A percentile compares a stretch with the other conserved stretches of the same genome.
Conservation (phyloP, 345 rosid species). For the Draba incana region DNA sequence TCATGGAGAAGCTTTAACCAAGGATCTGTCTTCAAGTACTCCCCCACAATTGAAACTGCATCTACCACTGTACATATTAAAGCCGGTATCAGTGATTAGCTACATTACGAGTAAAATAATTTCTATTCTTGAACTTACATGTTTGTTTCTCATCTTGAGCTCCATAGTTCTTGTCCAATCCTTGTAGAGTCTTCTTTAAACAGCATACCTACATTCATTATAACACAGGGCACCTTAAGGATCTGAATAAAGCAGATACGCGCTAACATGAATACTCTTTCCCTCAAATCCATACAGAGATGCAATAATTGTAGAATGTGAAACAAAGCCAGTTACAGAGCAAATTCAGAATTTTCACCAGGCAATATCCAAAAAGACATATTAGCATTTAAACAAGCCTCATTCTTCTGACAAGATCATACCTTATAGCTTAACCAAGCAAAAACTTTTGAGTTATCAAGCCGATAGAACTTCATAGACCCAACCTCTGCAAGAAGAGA, state of each 20-base stretch:
- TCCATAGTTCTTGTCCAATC: constrained; percentile 73
- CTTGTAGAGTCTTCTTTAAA: constrained; percentile 56
- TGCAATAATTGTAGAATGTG: constrained; percentile 6
- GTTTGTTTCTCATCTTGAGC: constrained; percentile 76
- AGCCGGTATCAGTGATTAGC: constrained; percentile 27
- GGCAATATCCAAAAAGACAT: background rate
- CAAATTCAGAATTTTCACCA: background rate
- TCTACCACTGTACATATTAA: constrained; percentile 57
- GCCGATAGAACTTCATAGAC: constrained; percentile 74
- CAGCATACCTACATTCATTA: constrained; percentile 51
- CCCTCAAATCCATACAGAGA: background rate
- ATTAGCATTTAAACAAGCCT: background rate
- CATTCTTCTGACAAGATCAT: constrained; percentile 31
- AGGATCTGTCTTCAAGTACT: constrained; percentile 76
- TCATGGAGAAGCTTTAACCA: constrained; percentile 79
- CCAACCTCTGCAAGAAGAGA: constrained; percentile 65
- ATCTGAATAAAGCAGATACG: too few species aligned
- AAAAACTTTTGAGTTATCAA: constrained; percentile 76
- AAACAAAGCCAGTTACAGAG: background rate
- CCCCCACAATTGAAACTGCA: constrained; percentile 71
- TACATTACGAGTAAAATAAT: background rate
- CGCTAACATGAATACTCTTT: background rate
- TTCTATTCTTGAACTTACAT: constrained; percentile 47
- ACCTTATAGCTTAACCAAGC: constrained; percentile 85
- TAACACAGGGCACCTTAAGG: too few species aligned